Evolutionary conservation across 345 rosid species (phyloP).

Genomic region (Cardiospermum halicacabum): DNA sequence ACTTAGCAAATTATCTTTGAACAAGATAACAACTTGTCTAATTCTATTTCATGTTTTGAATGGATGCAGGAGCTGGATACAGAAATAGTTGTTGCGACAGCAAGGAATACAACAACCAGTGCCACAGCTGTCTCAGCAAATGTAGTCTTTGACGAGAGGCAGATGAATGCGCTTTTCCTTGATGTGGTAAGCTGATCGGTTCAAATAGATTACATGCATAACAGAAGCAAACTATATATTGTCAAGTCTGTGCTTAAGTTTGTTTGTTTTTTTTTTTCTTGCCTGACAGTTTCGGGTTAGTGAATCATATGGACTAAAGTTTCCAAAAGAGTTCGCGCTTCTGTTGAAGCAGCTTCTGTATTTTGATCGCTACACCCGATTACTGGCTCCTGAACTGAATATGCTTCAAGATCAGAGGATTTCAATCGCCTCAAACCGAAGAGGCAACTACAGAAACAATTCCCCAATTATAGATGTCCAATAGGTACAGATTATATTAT

Average conservation of each 20-base stretch:
- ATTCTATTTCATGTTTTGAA: conserved; percentile 5
- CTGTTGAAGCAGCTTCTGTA: conserved; percentile 96
- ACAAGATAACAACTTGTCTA: too few species aligned
- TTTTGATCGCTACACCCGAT: conserved; percentile 85
- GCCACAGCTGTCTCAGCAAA: conserved; percentile 90
- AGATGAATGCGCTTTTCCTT: conserved; percentile 96
- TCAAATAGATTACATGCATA: neutral
- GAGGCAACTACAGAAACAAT: conserved; percentile 41
- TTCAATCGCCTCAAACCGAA: conserved; percentile 61
- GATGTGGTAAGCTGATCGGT: conserved; percentile 61
- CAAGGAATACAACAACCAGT: conserved; percentile 55
- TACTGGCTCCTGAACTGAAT: conserved; percentile 86
- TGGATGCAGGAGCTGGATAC: conserved; percentile 76
- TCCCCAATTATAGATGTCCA: neutral
- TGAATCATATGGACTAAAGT: conserved; percentile 83
- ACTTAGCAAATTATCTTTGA: too few species aligned
- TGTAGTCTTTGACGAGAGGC: conserved; percentile 80
- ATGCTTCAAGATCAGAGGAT: conserved; percentile 98
- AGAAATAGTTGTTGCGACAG: conserved; percentile 82
- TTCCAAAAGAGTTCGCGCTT: conserved; percentile 94
- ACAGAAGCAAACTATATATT: neutral
- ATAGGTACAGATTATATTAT: neutral
- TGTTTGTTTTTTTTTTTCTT: conserved; percentile 8
- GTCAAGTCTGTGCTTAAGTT: too few species aligned
- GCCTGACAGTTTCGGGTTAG: conserved; percentile 63